Evolutionary conservation across 2,329 filamentous ascomycete genomes (phyloP), one percentile per base, ranked within the genome.

Genomic region (Colletotrichum paranaense): DNA sequence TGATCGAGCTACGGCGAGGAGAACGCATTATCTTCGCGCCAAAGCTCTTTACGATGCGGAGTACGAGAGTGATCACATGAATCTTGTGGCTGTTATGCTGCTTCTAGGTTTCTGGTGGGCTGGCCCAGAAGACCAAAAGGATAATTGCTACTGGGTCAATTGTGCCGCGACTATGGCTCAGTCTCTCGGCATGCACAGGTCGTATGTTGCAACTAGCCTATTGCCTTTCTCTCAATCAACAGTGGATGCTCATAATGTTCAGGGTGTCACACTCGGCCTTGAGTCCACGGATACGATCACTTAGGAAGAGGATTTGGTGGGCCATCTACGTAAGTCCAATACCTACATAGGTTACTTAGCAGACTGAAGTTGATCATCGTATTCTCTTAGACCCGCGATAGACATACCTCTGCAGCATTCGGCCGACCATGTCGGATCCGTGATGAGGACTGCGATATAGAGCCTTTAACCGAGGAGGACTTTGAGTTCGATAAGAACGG

Each of bases 381-480:
- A 22, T 5, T 6, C 19, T 22, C 19, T 8, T 22, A 71, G 62
- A 57, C 32, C 12, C 78, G 81, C 14, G 82, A 84, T 58, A 75
- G 81, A 28, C 82, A 83, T 62, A 80, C 81, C 1, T 80, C 81
- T 3, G 81, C 81, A 11, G 81, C 81, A 0, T 72, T 83, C 0
- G 81, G 82, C 0, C 74, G 82, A 2, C 82, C 81, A 0, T 82
- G 81, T 52, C 78, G 82, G 19, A 82, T 84, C 26, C 75, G 82
- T 62, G 81, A 83, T 42, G 81, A 83, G 38, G 82, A 83, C 68
- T 83, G 81, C 55, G 82, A 84, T 38, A 80, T 83, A 59, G 82
- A 83, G 67, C 77, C 79, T 0, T 67, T 83, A 4, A 77, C 73
- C 11, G 74, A 77, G 0, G 73, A 76, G 8, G 82, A 84, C 62